Conservation (phyloP, 768 basidiomycete species). For the Scleroderma bovista region DNA sequence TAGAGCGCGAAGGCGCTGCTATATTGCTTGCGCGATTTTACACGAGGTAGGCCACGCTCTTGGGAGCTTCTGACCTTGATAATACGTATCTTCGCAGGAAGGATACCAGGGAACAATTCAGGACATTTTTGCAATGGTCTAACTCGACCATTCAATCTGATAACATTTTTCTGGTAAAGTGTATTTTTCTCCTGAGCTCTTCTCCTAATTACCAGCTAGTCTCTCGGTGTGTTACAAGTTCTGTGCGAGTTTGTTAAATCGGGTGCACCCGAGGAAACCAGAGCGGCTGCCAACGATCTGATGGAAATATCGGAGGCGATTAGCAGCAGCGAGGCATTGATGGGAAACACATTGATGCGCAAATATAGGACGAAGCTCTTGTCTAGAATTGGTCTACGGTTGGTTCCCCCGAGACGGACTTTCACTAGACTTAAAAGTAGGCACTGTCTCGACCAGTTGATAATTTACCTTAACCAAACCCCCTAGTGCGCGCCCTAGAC, state of each 20-base stretch:
- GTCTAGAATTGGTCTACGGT: conserved; percentile 56
- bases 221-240: conserved; percentile 62
- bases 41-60: conserved; percentile 49
- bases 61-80: conserved; percentile 3
- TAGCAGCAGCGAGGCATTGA: conserved; percentile 35
- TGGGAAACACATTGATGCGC: conserved; percentile 59
- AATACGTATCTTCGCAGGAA: conserved; percentile 37
- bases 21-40: conserved; percentile 78
- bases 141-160: conserved; percentile 31
- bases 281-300: conserved; percentile 38
- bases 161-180: conserved; percentile 48
- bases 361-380: conserved; percentile 65
- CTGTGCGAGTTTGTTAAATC: conserved; percentile 67
- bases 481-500: conserved; percentile 21
- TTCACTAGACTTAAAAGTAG: conserved; percentile 38
- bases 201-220: conserved; percentile 34
- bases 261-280: conserved; percentile 49
- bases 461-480: conserved; percentile 22
- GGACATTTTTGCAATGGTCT: conserved; percentile 49
- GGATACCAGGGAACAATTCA: conserved; percentile 48
- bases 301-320: conserved; percentile 42
- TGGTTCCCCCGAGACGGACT: conserved; percentile 47
- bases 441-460: conserved; percentile 9
- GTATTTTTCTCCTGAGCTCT: background rate
- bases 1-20: conserved; percentile 82